phyloP scores from a whole-genome alignment of 352 stramenopile genomes.

The Globisporangium viniferum region DNA sequence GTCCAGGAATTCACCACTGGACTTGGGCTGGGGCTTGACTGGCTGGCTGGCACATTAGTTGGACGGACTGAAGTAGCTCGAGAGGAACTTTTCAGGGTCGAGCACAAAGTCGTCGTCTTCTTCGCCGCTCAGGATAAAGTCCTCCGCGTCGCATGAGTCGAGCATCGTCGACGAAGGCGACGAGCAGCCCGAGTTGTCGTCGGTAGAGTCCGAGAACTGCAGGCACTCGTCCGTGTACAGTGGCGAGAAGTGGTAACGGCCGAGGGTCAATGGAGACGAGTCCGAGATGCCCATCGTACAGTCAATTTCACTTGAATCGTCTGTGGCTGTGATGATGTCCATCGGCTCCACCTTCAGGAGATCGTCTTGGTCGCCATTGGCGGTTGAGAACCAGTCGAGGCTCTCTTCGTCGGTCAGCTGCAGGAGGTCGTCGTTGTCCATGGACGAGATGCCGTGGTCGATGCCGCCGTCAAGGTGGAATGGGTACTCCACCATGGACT shows the following conservation, averaged over 20 bases:
- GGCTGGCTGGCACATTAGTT: constrained; percentile 1
- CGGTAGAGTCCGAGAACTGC: constrained; percentile 18
- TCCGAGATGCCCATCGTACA: constrained; percentile 8
- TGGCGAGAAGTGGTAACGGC: constrained; percentile 25
- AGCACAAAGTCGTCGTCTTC: constrained; percentile 84
- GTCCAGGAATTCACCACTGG: neutral
- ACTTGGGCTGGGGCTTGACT: neutral
- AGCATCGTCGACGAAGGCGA: constrained; percentile 26
- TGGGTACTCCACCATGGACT: constrained; percentile 55
- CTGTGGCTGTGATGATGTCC: neutral
- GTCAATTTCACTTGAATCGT: neutral
- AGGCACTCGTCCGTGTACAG: constrained; percentile 28
- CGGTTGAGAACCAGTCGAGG: constrained; percentile 78
- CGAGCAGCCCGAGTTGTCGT: constrained; percentile 11
- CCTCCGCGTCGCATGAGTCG: constrained; percentile 19
- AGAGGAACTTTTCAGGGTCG: constrained; percentile 84
- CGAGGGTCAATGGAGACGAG: constrained; percentile 16
- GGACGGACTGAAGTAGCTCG: constrained; percentile 70
- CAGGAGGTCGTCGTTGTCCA: constrained; percentile 78
- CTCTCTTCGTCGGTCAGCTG: constrained; percentile 77
- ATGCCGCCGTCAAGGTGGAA: constrained; percentile 46
- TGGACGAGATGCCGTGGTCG: constrained; percentile 61
- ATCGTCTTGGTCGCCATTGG: constrained; percentile 26
- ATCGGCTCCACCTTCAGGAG: constrained; percentile 20
- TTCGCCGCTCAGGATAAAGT: constrained; percentile 32